Percentiles rank a stretch among this genome's conserved stretches.
Evolutionary conservation across 1,284 basidiomycete species (phyloP).

Genomic region (Moesziomyces sp.): DNA sequence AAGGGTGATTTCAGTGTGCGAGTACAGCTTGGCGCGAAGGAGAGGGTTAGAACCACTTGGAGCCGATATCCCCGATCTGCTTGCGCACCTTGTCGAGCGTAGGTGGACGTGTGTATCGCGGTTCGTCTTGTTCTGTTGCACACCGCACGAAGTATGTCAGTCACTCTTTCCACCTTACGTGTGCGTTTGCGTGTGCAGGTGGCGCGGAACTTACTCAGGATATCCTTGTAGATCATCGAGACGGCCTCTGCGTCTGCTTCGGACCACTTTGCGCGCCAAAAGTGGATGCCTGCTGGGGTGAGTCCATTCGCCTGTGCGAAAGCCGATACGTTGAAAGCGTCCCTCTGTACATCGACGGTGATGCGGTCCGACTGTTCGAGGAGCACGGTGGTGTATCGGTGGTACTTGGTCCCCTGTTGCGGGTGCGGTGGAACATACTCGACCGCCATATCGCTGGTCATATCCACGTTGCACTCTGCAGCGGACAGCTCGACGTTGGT

Average conservation of each 20-base stretch:
- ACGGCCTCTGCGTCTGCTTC: constrained; percentile 72
- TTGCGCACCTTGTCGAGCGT: constrained; percentile 28
- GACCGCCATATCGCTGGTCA: constrained; percentile 74
- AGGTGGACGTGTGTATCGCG: constrained; percentile 17
- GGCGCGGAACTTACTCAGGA: constrained; percentile 68
- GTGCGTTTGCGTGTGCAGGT: too few relatives aligned
- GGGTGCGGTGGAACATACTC: constrained; percentile 87
- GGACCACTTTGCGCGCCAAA: constrained; percentile 83
- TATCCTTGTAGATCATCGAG: constrained; percentile 75
- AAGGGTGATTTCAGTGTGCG: neutral
- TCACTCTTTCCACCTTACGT: neutral
- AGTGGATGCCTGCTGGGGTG: constrained; percentile 75
- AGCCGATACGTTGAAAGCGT: constrained; percentile 75
- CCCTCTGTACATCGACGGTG: constrained; percentile 67
- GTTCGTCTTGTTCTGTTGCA: constrained; percentile 6
- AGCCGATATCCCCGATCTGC: constrained; percentile 25
- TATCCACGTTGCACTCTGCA: constrained; percentile 58
- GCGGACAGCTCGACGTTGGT: constrained; percentile 69
- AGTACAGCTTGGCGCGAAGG: too few relatives aligned
- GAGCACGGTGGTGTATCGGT: constrained; percentile 82
- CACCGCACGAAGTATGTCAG: too few relatives aligned
- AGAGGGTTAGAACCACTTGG: constrained; percentile 34
- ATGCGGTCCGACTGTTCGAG: constrained; percentile 74
- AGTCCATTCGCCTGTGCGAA: constrained; percentile 75
- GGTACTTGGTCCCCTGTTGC: constrained; percentile 82